Percentiles rank a stretch among this genome's conserved stretches.
These are phyloP conservation scores for Wolfiporia cocos DNA, from an alignment of 1,284 basidiomycete species.

Conservation along the genomic window DNA sequence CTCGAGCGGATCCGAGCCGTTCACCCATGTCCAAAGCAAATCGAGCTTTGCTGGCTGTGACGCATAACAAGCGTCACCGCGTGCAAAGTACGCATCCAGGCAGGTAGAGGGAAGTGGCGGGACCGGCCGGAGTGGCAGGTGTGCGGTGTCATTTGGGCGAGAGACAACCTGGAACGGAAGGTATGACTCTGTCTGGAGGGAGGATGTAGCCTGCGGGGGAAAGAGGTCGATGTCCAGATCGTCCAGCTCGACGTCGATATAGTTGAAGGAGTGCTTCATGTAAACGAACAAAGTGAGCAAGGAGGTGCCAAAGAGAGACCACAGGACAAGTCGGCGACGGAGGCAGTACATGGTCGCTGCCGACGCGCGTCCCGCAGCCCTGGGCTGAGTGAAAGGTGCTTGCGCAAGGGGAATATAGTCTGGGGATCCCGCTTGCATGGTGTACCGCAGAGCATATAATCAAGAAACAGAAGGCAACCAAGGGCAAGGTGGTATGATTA, in stretches of 20 bases:
- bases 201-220: too few species aligned
- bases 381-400: not conserved
- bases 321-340: not conserved
- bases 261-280: not conserved
- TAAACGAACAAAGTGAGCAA: not conserved
- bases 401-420: not conserved
- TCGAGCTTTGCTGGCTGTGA: conserved; percentile 16
- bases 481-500: too few species aligned
- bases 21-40: conserved; percentile 27
- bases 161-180: not conserved
- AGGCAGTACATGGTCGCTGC: not conserved
- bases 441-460: too few species aligned
- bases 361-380: not conserved
- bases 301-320: not conserved
- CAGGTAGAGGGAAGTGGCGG: conserved; percentile 18
- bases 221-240: conserved; percentile 1
- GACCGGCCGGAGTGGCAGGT: conserved; percentile 12
- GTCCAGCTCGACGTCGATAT: not conserved
- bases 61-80: conserved; percentile 17
- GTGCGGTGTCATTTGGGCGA: not conserved
- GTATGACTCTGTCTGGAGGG: too few species aligned
- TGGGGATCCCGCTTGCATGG: too few species aligned
- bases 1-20: conserved; percentile 23
- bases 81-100: conserved; percentile 18
- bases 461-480: too few species aligned